Evolutionary conservation across 139 green algal genomes (phyloP), one percentile per base, ranked within the genome.

Genomic region (Chlamydomonas eustigma): DNA sequence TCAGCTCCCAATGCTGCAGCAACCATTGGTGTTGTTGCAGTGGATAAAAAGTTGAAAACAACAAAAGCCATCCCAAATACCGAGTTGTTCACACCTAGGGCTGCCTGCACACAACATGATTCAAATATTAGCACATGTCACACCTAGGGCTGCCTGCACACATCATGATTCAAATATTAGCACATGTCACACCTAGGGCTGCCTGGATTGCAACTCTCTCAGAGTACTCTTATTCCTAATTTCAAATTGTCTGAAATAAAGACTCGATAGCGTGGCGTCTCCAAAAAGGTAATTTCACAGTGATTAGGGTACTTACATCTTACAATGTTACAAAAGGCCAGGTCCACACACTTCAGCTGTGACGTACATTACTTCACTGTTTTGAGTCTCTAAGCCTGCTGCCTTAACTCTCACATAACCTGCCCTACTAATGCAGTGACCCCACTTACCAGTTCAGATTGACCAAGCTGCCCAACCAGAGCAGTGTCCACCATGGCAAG

Each of bases 21-120:
- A 18, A 95, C 79, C 37, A 90, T 66, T 3, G 90, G 90, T 1
- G 91, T 93, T n/a, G 85, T 93, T 25, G 90, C 88, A 6, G 84
- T 91, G 8, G 81, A 87, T 18, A 95, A 76, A 76, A 94, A 95
- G 83, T 92, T 93, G 81, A 94, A 95, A 0, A 92, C 79, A 3
- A 93, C 51, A 74, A 95, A 94, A 39, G 80, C 73, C 12, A 94
- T 81, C 1, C 84, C 84, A 71, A 93, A 93, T 24, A 94, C 44
- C 1, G 83, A 82, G 1, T 83, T 87, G 81, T 94, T 90, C 34
- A 93, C 76, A 37, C 90, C 90, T 1, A 93, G 77, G 0, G 89
- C 90, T 2, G 82, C 90, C 76, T 92, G 81, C 67, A 36, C 8
- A 70, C 28, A 63, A 63, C 18, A 24, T 24, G 50, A 63, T 18